Conservation (phyloP, 148 eudicot genomes). For the Oxyria digyna region DNA sequence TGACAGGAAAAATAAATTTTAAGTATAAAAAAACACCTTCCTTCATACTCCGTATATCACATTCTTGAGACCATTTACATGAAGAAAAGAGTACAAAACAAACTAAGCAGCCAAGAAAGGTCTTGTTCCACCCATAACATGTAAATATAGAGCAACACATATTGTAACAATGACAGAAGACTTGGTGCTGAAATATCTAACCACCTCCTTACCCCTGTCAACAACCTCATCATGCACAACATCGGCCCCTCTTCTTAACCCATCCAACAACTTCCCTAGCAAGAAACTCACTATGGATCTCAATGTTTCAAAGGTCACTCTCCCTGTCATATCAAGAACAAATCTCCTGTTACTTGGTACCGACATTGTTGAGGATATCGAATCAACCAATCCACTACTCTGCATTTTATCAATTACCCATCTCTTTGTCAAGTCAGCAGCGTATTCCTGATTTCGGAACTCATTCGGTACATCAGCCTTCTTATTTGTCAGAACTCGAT, state of each 20-base stretch:
- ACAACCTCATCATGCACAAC: constrained; percentile 41
- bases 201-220: constrained; percentile 53
- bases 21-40: neutral
- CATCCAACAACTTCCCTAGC: constrained; percentile 36
- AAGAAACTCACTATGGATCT: constrained; percentile 47
- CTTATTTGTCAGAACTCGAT: constrained; percentile 48
- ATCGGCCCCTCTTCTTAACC: constrained; percentile 32
- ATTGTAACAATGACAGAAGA: constrained; percentile 46
- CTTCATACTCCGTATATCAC: neutral
- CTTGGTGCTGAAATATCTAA: constrained; percentile 44
- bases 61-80: neutral
- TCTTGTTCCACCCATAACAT: constrained; percentile 34
- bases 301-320: constrained; percentile 67
- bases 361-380: constrained; percentile 60
- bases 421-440: constrained; percentile 4
- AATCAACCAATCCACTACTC: constrained; percentile 34
- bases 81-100: neutral
- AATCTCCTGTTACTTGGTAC: constrained; percentile 62
- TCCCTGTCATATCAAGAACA: constrained; percentile 69
- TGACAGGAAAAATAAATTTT: neutral
- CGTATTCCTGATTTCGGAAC: constrained; percentile 6
- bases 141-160: constrained; percentile 53
- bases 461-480: constrained; percentile 13
- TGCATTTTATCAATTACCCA: constrained; percentile 16
- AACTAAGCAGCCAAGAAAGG: constrained; percentile 37